Evolutionary conservation across 192 early-diverging fungal species (phyloP).

Genomic region (Coemansia aciculifera): DNA sequence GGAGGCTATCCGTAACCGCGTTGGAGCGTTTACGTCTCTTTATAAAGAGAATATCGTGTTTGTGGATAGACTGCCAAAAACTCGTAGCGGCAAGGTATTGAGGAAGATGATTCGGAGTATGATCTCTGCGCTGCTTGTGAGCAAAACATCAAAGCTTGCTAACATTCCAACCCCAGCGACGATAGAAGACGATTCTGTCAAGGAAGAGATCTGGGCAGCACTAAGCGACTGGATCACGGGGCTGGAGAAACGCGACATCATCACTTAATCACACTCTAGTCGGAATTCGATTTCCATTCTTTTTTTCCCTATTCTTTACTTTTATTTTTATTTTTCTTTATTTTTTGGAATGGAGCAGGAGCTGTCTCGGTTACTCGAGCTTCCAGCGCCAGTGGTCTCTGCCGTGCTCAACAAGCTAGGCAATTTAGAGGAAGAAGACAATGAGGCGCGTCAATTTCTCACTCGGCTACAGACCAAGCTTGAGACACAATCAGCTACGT

Average conservation of each 20-base stretch:
- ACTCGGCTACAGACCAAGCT: conserved; percentile 21
- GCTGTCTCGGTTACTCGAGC: conserved; percentile 34
- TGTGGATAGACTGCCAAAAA: conserved; percentile 72
- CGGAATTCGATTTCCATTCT: not conserved
- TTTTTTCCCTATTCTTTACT: not conserved
- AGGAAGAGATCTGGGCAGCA: conserved; percentile 37
- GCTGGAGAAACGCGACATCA: not conserved
- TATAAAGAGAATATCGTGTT: conserved; percentile 58
- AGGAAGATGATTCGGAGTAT: conserved; percentile 66
- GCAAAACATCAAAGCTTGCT: conserved; percentile 16
- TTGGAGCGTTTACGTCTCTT: conserved; percentile 57
- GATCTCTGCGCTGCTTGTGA: conserved; percentile 7
- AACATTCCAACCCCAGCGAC: conserved; percentile 61
- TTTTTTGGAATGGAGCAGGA: conserved; percentile 22
- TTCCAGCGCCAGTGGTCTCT: conserved; percentile 22
- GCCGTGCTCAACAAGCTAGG: conserved; percentile 30
- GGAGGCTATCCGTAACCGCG: not conserved
- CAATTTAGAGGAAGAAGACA: not conserved
- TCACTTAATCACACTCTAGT: not conserved
- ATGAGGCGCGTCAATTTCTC: conserved; percentile 17
- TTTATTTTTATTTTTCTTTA: not conserved
- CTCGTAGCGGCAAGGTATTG: conserved; percentile 73
- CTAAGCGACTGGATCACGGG: conserved; percentile 4
- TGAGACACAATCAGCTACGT: conserved; percentile 7
- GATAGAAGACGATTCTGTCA: conserved; percentile 66